phyloP scores from a whole-genome alignment of 495 filamentous ascomycete genomes.

The Penicillium goetzii region DNA sequence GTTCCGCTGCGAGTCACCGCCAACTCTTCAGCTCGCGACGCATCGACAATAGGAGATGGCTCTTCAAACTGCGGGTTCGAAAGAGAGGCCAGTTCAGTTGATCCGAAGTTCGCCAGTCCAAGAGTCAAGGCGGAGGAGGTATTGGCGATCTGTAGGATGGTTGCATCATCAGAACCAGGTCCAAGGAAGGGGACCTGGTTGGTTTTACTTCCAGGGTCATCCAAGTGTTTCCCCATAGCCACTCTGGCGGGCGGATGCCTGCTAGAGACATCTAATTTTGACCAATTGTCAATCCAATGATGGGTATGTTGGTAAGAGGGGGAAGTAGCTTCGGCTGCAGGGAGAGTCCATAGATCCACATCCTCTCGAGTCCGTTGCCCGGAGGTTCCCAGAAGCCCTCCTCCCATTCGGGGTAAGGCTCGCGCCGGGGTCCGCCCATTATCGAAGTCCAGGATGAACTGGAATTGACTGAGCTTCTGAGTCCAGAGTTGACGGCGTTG shows the following conservation, averaged over 20 bases:
- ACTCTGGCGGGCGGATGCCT: constrained; percentile 32
- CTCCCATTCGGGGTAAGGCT: neutral
- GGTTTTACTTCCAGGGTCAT: constrained; percentile 31
- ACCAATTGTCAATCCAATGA: constrained; percentile 53
- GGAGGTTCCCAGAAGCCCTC: constrained; percentile 27
- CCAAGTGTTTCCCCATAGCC: constrained; percentile 40
- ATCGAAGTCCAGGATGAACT: constrained; percentile 41
- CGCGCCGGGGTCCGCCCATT: constrained; percentile 20
- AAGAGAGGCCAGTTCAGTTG: constrained; percentile 26
- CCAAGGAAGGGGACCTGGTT: constrained; percentile 8
- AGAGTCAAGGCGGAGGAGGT: constrained; percentile 33
- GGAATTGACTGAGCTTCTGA: constrained; percentile 36
- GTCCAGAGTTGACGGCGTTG: constrained; percentile 51
- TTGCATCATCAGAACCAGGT: neutral
- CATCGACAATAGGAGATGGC: constrained; percentile 27
- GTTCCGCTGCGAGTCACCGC: constrained; percentile 52
- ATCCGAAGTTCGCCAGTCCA: constrained; percentile 34
- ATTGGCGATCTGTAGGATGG: neutral
- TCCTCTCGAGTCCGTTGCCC: constrained; percentile 52
- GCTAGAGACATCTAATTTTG: constrained; percentile 44
- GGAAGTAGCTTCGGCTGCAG: constrained; percentile 13
- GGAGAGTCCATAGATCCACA: constrained; percentile 46
- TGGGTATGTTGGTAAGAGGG: constrained; percentile 10
- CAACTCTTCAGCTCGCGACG: constrained; percentile 26
- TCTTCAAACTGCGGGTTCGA: constrained; percentile 27